phyloP scores from a whole-genome alignment of 2,329 filamentous ascomycete genomes.

The Didymosphaeria variabile region DNA sequence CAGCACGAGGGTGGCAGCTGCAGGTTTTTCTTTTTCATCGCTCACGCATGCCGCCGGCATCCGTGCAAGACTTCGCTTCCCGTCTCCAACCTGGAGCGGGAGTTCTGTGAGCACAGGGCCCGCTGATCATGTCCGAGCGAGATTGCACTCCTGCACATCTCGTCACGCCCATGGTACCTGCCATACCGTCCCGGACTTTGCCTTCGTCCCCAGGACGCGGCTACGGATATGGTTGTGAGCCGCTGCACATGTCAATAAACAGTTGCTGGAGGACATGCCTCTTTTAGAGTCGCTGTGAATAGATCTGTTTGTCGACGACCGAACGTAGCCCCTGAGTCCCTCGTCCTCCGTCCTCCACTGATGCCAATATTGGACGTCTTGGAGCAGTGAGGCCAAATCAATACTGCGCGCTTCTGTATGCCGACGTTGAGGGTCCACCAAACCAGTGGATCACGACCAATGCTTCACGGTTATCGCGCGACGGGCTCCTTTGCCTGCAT shows the following conservation, averaged over 20 bases:
- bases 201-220: slow-evolving; percentile 22
- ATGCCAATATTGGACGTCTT: neutral
- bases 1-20: slow-evolving; percentile 24
- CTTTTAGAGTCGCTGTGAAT: slow-evolving; percentile 13
- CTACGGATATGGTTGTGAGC: slow-evolving; percentile 15
- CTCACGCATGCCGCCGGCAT: slow-evolving; percentile 41
- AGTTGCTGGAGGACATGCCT: slow-evolving; percentile 12
- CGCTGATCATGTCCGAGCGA: slow-evolving; percentile 43
- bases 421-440: slow-evolving; percentile 3
- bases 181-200: slow-evolving; percentile 21
- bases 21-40: slow-evolving; percentile 38
- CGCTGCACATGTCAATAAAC: slow-evolving; percentile 22
- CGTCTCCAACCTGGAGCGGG: slow-evolving; percentile 38
- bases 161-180: slow-evolving; percentile 32
- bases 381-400: neutral
- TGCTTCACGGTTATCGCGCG: slow-evolving; percentile 14
- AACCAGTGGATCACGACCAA: slow-evolving; percentile 5
- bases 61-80: slow-evolving; percentile 45
- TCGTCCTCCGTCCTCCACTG: neutral
- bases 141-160: slow-evolving; percentile 28
- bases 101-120: slow-evolving; percentile 43
- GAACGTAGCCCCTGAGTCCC: slow-evolving; percentile 8
- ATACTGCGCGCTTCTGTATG: neutral
- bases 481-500: slow-evolving; percentile 8
- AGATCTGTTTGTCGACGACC: neutral